Conservation (phyloP, 352 stramenopile species). For the Phytophthora citricola region DNA sequence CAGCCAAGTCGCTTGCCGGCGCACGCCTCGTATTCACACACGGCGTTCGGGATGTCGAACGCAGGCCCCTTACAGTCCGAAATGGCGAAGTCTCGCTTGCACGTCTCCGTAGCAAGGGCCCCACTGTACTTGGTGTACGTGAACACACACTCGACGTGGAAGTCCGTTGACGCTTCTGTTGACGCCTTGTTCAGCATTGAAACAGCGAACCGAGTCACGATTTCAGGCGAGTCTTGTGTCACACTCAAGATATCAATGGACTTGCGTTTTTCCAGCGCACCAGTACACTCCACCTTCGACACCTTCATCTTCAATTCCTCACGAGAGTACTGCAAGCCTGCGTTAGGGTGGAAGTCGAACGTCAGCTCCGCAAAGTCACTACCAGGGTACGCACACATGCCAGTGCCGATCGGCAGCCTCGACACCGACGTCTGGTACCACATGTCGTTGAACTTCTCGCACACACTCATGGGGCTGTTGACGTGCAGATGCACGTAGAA, state of each 20-base stretch:
- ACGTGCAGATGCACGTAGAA: conserved; percentile 65
- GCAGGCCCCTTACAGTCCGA: conserved; percentile 64
- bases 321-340: conserved; percentile 45
- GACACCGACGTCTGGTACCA: conserved; percentile 67
- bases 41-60: conserved; percentile 49
- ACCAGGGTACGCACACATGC: conserved; percentile 58
- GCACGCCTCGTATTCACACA: conserved; percentile 52
- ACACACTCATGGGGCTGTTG: conserved; percentile 53
- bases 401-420: conserved; percentile 33
- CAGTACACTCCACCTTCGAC: conserved; percentile 48
- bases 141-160: conserved; percentile 63
- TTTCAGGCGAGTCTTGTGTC: conserved; percentile 41
- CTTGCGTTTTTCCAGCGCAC: conserved; percentile 40
- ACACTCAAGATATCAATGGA: conserved; percentile 46
- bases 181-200: conserved; percentile 50
- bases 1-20: conserved; percentile 32
- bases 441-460: conserved; percentile 65
- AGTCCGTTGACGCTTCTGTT: conserved; percentile 47
- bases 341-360: conserved; percentile 66
- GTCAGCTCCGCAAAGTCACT: conserved; percentile 75
- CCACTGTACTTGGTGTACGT: conserved; percentile 51
- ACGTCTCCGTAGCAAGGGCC: conserved; percentile 35
- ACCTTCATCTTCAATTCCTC: conserved; percentile 48
- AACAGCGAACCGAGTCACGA: conserved; percentile 62
- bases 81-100: conserved; percentile 53